Base-by-base conservation (phyloP, 352 stramenopile species). In the Phytophthora pisi region DNA sequence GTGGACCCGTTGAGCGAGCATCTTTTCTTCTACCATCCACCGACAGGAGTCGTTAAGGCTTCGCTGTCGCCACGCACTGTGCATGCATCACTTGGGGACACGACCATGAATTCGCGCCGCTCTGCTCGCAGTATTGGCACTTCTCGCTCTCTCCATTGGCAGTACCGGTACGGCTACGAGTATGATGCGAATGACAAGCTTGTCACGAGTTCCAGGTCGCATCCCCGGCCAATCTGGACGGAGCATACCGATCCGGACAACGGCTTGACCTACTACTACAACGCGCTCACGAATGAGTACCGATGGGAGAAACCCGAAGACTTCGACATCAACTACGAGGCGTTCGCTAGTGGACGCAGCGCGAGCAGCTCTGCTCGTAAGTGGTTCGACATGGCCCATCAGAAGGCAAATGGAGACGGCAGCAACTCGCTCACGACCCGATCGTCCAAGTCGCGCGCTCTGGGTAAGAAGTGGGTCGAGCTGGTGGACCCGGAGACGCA, bases 381-480 rank as follows among this genome's bases (percentile, higher is more conserved):
- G 56, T 95, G 87, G 87, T 93, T 92, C 52, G 59, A 82, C 20
- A 65, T 71, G 20, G 68, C 67, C 8, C 63, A 67, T 20, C 55
- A 71, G 36, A 68, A 77, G 47, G 26, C 51, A 28, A 65, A 68
- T 49, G 46, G 45, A 38, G 59, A 74, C n/a, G 57, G 54, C 34
- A 66, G 47, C 28, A 78, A 30, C 26, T 28, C 51, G 20, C 46
- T 88, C 28, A 81, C 77, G 24, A 47, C 71, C 38, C 70, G 77
- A 34, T 75, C 68, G 30, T 30, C 65, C 24, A 86, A 81, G 38
- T 68, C 61, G 24, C 80, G 83, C 16, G 46, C 64, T 13, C 72
- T 93, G 3, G 84, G 82, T 16, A 82, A 81, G 51, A 90, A 91
- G 43, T 98, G 92, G 92, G 66, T 95, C 49, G 89, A 97, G 61